Evolutionary conservation across 441 rosid genomes (phyloP), one percentile per base, ranked within the genome.

Genomic region (Mallotus japonicus): DNA sequence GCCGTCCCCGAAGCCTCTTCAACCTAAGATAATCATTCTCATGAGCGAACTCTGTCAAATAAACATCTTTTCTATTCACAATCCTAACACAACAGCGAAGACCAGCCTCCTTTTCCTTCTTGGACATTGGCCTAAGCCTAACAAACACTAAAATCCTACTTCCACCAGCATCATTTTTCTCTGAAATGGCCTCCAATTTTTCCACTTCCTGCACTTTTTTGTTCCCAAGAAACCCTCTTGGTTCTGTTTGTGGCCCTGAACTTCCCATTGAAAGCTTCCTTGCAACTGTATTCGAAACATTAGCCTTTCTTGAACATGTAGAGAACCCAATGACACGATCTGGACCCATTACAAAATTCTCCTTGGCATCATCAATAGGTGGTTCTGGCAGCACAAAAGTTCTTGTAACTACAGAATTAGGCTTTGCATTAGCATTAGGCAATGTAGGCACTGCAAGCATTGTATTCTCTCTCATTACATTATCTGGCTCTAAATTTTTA

Each of bases 101-200:
- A 10, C 95, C 97, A 2, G 82, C 90, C 77, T 94, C 98, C 83
- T 77, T 94, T 83, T 94, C 98, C 85, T 88, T 92, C 87, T 79
- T 90, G 57, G 86, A 87, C 95, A 94, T 89, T 5, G 98, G 98
- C 87, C 98, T 88, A 69, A 94, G 91, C 88, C 98, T 87, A 55
- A 90, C 97, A 79, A 89, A 92, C 84, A 94, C 97, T 40, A 80
- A 80, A 78, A 92, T 94, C 73, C 96, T 69, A 68, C 90, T 86
- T 32, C 67, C 78, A 65, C 75, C 50, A 22, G 55, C 71, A 51
- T 76, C 85, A 49, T 44, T 28, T 74, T 57, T 84, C 83, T 81
- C 87, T 2, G 62, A 62, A 47, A 63, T 40, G 67, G 68, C 79
- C 66, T 84, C 92, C 42, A 74, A 47, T 67, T 84, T 91, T 61